Evolutionary conservation across 1,284 basidiomycete species (phyloP), one percentile per base, ranked within the genome.

Genomic region (Marasmius tenuissimus): DNA sequence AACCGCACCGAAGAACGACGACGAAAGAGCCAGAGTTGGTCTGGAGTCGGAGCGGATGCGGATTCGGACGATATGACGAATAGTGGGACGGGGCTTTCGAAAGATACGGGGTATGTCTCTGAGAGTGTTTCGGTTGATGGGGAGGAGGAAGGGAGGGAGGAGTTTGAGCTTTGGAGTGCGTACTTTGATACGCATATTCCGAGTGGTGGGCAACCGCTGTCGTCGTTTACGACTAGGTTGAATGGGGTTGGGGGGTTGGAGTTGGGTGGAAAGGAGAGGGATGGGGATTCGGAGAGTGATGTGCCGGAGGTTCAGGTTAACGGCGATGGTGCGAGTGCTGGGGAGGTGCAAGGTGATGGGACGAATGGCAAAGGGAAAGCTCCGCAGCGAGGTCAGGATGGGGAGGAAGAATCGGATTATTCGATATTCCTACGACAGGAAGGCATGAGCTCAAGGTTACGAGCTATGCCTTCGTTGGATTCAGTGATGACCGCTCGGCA

Each of bases 361-460:
- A 38, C 14, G 50, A 27, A 51, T 22, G 20, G 20, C 2, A 33
- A 52, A 16, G 27, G 34, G 22, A 7, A 22, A 14, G 50, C 22
- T 12, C 20, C 20, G 16, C 22, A 52, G 22, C 50, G 34, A 7
- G 52, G 38, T n/a, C 34, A 18, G 34, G 52, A 38, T 37, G 50
- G 33, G 50, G 50, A 27, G 27, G 37, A 18, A 18, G 52, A 54
- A 18, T 54, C 37, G 34, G n/a, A 37, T 14, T 54, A 38, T 38
- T 54, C 37, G 34, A 12, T n/a, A 11, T 34, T 37, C 14, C 52
- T 37, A 38, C 52, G n/a, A 10, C 12, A 16, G 12, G 37, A 33
- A 16, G 34, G 37, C n/a, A 14, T 35, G 14, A 54, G 34, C n/a
- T 33, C 27, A 14, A 54, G 12, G 34, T 35, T 37, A 58, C 71